A percentile compares a stretch with the other conserved stretches of the same genome.
Conservation (phyloP, 306 rosid species). For the Acacia crassicarpa region DNA sequence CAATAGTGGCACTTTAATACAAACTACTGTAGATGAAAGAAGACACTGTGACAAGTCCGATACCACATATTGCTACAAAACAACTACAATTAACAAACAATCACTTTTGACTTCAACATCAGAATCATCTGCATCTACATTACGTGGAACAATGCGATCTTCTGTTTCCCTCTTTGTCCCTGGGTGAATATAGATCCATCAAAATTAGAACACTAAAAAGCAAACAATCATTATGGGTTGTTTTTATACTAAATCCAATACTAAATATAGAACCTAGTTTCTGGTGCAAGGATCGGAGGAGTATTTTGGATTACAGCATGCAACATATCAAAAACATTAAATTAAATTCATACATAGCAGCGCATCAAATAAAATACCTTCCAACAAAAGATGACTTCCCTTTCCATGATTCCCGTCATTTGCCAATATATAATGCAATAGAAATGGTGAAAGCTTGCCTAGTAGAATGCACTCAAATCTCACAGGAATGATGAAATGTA, state of each 20-base stretch:
- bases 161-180: conserved; percentile 75
- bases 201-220: conserved; percentile 16
- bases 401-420: conserved; percentile 89
- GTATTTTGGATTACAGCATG: neutral
- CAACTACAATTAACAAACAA: conserved; percentile 13
- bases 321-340: conserved; percentile 1
- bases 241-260: neutral
- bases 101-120: conserved; percentile 87
- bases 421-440: conserved; percentile 41
- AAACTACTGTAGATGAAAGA: neutral
- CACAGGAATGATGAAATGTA: neutral
- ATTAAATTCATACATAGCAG: neutral
- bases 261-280: no score
- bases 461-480: neutral
- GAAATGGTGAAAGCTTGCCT: conserved; percentile 20
- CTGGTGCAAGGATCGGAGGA: no score
- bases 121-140: conserved; percentile 95
- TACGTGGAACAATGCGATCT: conserved; percentile 78
- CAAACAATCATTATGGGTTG: neutral
- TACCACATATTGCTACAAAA: neutral
- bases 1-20: neutral
- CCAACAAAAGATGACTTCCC: conserved; percentile 67
- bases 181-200: conserved; percentile 28
- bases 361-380: conserved; percentile 52
- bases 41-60: neutral